phyloP scores from a whole-genome alignment of 2,329 filamentous ascomycete species.

The Talaromyces sp. region DNA sequence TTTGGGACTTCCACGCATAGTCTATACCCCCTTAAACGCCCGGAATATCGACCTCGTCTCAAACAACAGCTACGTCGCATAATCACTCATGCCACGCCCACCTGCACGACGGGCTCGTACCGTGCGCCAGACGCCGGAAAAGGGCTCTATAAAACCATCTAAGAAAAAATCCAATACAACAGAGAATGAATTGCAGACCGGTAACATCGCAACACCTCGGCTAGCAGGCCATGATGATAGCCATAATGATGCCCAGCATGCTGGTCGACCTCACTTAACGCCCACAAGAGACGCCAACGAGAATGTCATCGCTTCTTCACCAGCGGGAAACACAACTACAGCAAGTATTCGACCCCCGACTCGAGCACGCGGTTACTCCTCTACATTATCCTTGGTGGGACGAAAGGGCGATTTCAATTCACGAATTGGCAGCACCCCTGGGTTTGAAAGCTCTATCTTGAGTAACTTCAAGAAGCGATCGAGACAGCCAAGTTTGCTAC shows the following conservation, averaged over 20 bases:
- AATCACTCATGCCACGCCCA: slow-evolving; percentile 25
- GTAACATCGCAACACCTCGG: slow-evolving; percentile 4
- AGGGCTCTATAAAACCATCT: not conserved
- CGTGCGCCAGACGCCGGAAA: slow-evolving; percentile 15
- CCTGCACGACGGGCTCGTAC: slow-evolving; percentile 25
- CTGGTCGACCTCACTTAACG: slow-evolving; percentile 24
- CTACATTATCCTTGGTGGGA: slow-evolving; percentile 34
- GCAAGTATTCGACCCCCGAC: slow-evolving; percentile 34
- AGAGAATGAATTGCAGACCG: not conserved
- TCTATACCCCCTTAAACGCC: too few relatives aligned
- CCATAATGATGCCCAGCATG: not conserved
- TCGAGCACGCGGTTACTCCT: slow-evolving; percentile 37
- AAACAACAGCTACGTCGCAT: slow-evolving; percentile 10
- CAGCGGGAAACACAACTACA: slow-evolving; percentile 29
- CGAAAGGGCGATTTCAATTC: slow-evolving; percentile 33
- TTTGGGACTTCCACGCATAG: not conserved
- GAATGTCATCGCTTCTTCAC: slow-evolving; percentile 33
- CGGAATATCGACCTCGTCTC: not conserved
- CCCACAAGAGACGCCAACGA: slow-evolving; percentile 29
- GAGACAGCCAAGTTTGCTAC: slow-evolving; percentile 42
- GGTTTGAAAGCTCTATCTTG: slow-evolving; percentile 39
- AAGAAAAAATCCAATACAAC: slow-evolving; percentile 1
- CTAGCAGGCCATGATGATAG: not conserved
- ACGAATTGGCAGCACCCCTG: slow-evolving; percentile 37
- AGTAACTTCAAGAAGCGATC: slow-evolving; percentile 42